Evolutionary conservation across 139 green algal species (phyloP).

Genomic region (Chlorella sp.): DNA sequence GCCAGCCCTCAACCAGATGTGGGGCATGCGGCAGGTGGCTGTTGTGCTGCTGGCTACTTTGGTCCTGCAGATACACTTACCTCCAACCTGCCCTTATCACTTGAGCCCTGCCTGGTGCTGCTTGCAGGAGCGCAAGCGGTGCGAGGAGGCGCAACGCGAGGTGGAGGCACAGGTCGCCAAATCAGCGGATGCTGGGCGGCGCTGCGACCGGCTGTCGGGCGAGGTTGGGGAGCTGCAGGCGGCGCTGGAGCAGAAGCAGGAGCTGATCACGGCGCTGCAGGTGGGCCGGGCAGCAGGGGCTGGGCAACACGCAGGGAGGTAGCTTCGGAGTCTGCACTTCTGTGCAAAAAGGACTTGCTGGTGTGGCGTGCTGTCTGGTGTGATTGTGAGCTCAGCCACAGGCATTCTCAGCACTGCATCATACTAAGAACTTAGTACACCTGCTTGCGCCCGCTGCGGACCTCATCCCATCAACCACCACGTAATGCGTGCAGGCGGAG

Average conservation of each 20-base stretch:
- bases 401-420: background rate
- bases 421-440: background rate
- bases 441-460: background rate
- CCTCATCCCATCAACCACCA: background rate
- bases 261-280: slow-evolving; percentile 29
- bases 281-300: background rate
- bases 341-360: background rate
- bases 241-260: slow-evolving; percentile 40
- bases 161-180: background rate
- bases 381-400: background rate
- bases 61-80: too few species aligned
- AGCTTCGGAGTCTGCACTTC: background rate
- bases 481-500: slow-evolving; percentile 3
- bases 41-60: too few species aligned
- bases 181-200: background rate
- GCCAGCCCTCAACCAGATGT: background rate
- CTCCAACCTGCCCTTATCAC: background rate
- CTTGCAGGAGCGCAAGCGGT: slow-evolving; percentile 19
- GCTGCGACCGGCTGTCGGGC: background rate
- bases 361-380: background rate
- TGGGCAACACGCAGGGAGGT: too few species aligned
- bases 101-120: background rate
- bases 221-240: slow-evolving; percentile 26
- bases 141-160: background rate
- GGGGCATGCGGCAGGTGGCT: background rate